These are phyloP conservation scores for Cladophialophora carrionii DNA, from an alignment of 2,329 filamentous ascomycete genomes.

Conservation along the genomic window DNA sequence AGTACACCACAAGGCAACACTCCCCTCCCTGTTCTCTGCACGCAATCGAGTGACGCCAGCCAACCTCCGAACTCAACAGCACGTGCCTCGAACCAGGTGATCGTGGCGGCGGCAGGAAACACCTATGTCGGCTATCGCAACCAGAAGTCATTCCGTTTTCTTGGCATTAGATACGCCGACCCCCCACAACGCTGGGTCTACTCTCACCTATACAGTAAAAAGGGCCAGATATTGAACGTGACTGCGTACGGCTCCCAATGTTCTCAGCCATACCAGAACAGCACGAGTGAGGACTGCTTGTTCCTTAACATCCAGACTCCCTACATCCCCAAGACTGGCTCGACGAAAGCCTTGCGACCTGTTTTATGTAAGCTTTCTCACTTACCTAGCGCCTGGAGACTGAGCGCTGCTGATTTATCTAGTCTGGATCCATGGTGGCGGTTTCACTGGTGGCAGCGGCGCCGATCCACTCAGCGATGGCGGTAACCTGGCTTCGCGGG, in stretches of 20 bases:
- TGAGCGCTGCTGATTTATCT: not conserved
- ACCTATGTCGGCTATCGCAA: constrained; percentile 57
- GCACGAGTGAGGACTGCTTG: constrained; percentile 53
- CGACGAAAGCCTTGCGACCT: constrained; percentile 48
- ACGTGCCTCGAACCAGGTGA: constrained; percentile 46
- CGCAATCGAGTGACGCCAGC: constrained; percentile 50
- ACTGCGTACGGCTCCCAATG: constrained; percentile 54
- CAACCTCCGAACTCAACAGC: constrained; percentile 43
- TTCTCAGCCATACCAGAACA: constrained; percentile 43
- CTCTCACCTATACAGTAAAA: constrained; percentile 52
- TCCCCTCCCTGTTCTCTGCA: constrained; percentile 55
- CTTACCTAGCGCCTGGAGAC: not conserved
- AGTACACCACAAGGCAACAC: constrained; percentile 40
- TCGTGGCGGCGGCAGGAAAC: constrained; percentile 50
- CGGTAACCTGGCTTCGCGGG: constrained; percentile 61
- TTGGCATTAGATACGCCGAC: constrained; percentile 53
- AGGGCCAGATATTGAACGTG: constrained; percentile 52
- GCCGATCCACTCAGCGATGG: constrained; percentile 51
- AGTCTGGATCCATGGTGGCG: constrained; percentile 60
- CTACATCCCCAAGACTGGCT: constrained; percentile 48
- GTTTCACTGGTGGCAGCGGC: constrained; percentile 56
- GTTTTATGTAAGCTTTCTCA: constrained; percentile 45
- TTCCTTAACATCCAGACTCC: constrained; percentile 56
- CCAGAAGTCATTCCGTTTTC: constrained; percentile 56
- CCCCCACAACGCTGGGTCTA: constrained; percentile 51